Conservation (phyloP, 2,329 filamentous ascomycete species). For the Cladobotryum protrusum region DNA sequence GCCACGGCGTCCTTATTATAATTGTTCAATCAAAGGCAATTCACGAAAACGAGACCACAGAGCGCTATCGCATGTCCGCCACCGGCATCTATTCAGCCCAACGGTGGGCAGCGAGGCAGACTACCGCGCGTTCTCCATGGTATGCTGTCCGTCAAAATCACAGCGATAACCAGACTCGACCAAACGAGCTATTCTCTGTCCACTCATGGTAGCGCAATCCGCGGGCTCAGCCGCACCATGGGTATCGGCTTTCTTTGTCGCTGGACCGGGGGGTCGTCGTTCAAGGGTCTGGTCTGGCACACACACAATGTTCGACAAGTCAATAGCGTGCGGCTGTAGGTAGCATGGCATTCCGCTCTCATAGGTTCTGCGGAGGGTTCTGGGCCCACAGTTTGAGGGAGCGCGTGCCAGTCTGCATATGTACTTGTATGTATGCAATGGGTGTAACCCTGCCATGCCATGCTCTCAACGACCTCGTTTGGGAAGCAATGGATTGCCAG, state of each 20-base stretch:
- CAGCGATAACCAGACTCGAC: not conserved
- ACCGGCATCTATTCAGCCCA: constrained; percentile 10
- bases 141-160: not conserved
- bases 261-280: constrained; percentile 7
- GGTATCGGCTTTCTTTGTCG: constrained; percentile 2
- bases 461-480: not conserved
- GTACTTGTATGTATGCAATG: too few species aligned
- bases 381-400: not conserved
- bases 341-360: not conserved
- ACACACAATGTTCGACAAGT: not conserved
- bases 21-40: not conserved
- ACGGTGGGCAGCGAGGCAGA: constrained; percentile 11
- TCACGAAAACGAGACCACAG: not conserved
- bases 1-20: constrained; percentile 9
- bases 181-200: not conserved
- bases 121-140: not conserved
- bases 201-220: constrained; percentile 1
- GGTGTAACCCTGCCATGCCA: not conserved
- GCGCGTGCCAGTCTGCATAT: constrained; percentile 2
- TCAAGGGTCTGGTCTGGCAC: too few species aligned
- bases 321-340: constrained; percentile 9
- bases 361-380: not conserved
- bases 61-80: constrained; percentile 1
- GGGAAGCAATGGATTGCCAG: not conserved
- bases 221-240: constrained; percentile 13